These are phyloP conservation scores for Keithomyces neogunnii DNA, from an alignment of 2,329 filamentous ascomycete genomes.

Conservation along the genomic window DNA sequence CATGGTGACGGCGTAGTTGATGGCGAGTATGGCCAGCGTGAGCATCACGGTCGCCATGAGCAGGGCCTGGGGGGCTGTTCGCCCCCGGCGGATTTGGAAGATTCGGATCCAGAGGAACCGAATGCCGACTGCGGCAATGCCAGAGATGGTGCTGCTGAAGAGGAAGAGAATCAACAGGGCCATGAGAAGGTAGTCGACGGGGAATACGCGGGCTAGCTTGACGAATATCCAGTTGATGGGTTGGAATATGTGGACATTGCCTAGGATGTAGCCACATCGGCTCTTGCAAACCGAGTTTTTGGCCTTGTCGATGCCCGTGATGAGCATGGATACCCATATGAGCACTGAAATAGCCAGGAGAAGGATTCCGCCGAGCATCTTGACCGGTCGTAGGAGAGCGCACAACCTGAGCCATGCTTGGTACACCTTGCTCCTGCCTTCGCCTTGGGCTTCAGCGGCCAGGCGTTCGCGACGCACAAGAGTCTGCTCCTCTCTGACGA, in stretches of 20 bases:
- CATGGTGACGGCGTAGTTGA: slow-evolving; percentile 91
- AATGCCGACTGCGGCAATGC: slow-evolving; percentile 80
- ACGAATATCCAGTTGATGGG: slow-evolving; percentile 81
- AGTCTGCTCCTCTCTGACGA: slow-evolving; percentile 86
- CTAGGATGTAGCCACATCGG: slow-evolving; percentile 86
- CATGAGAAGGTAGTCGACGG: slow-evolving; percentile 87
- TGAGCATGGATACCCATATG: slow-evolving; percentile 85
- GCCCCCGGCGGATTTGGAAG: slow-evolving; percentile 82
- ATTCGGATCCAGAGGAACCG: slow-evolving; percentile 93
- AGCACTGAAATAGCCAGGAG: slow-evolving; percentile 66
- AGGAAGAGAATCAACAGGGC: slow-evolving; percentile 76
- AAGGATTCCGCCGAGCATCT: slow-evolving; percentile 75
- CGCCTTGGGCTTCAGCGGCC: slow-evolving; percentile 71
- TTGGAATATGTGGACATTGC: slow-evolving; percentile 83
- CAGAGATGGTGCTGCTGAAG: slow-evolving; percentile 80
- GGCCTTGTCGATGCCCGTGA: slow-evolving; percentile 92
- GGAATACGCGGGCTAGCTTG: slow-evolving; percentile 73
- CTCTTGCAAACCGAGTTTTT: slow-evolving; percentile 90
- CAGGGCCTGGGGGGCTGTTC: slow-evolving; percentile 85
- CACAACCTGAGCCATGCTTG: slow-evolving; percentile 71
- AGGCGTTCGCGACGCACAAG: slow-evolving; percentile 82
- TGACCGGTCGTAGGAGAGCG: slow-evolving; percentile 77
- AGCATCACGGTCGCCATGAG: slow-evolving; percentile 87
- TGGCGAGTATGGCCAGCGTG: slow-evolving; percentile 78
- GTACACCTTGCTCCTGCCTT: slow-evolving; percentile 67